Percentiles rank a stretch among this genome's conserved stretches.
Conservation (phyloP, 331 rosid genomes). For the Rhamnella rubrinervis region DNA sequence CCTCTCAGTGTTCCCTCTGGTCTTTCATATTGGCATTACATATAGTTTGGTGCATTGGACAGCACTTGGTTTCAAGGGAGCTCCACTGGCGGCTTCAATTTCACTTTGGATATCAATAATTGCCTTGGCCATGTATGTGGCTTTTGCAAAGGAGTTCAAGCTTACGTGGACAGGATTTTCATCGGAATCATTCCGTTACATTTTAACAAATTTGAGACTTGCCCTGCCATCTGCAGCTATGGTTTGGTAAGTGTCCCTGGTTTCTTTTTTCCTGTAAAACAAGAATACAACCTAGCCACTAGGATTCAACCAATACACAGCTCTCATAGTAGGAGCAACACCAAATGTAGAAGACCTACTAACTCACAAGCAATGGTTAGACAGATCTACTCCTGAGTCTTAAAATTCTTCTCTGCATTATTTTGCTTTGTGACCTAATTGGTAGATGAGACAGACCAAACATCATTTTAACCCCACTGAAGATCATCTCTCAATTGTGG, state of each 20-base stretch:
- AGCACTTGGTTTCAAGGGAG: constrained; percentile 52
- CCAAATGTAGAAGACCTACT: too few species aligned
- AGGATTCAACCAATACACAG: too few species aligned
- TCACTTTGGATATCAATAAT: constrained; percentile 61
- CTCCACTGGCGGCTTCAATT: constrained; percentile 59
- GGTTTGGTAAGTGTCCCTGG: constrained; percentile 55
- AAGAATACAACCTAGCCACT: too few species aligned
- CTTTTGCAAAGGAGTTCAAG: constrained; percentile 40
- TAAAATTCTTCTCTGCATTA: too few species aligned
- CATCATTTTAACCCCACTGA: too few species aligned
- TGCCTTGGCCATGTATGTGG: constrained; percentile 38
- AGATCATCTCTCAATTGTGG: too few species aligned
- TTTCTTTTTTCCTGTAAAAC: neutral
- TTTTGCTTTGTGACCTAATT: too few species aligned
- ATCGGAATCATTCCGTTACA: constrained; percentile 37
- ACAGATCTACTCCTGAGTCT: too few species aligned
- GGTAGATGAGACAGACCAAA: too few species aligned
- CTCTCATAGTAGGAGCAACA: too few species aligned
- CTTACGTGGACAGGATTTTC: constrained; percentile 76
- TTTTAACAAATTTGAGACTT: constrained; percentile 52
- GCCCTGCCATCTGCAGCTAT: constrained; percentile 77
- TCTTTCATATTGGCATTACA: constrained; percentile 47
- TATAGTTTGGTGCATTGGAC: constrained; percentile 54
- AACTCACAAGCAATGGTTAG: too few species aligned
- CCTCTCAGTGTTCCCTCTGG: constrained; percentile 48